A percentile compares a stretch with the other conserved stretches of the same genome.
Conservation (phyloP, 177 flowering plant genomes). For the Vitis hybrid region DNA sequence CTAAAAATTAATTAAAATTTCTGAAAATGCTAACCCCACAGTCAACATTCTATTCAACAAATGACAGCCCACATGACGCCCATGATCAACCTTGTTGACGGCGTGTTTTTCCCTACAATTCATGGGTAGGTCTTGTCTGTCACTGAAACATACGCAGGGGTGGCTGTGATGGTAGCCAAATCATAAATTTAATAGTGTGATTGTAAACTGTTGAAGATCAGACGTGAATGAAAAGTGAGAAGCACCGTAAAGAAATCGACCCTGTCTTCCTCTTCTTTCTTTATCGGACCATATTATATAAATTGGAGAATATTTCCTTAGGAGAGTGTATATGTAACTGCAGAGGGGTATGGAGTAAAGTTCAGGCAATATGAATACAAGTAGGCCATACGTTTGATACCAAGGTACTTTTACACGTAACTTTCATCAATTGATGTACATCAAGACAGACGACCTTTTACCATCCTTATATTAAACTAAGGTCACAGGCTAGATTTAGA, state of each 20-base stretch:
- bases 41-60: no score
- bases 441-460: constrained; percentile 9
- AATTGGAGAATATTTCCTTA: not conserved
- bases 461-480: not conserved
- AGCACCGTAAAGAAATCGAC: not conserved
- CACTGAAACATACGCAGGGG: not conserved
- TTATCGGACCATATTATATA: not conserved
- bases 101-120: no score
- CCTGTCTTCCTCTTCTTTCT: not conserved
- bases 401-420: not conserved
- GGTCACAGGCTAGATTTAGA: no score
- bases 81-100: no score
- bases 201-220: not conserved
- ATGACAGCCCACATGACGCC: no score
- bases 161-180: not conserved
- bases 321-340: not conserved
- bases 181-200: not conserved
- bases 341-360: constrained; percentile 27
- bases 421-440: not conserved
- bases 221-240: constrained; percentile 1
- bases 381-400: constrained; percentile 21
- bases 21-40: no score
- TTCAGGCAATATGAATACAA: constrained; percentile 15
- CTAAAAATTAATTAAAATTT: no score
- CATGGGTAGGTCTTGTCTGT: not conserved